Conservation (phyloP, 2,329 filamentous ascomycete species). For the Aspergillus calidoustus region DNA sequence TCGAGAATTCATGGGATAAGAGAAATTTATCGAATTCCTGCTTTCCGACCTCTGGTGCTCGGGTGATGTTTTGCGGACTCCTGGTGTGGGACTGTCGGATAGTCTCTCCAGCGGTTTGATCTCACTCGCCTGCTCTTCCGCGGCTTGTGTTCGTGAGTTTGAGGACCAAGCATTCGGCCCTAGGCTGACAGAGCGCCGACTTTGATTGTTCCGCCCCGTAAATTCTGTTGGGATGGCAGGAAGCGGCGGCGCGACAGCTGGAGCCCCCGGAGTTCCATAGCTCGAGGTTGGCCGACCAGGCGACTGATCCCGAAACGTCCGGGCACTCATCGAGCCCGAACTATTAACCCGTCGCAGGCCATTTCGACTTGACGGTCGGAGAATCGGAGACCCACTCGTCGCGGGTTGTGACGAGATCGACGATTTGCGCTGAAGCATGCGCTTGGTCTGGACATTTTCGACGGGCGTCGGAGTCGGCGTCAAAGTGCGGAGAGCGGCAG, state of each 20-base stretch:
- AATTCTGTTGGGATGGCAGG: conserved; percentile 69
- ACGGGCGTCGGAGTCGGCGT: conserved; percentile 79
- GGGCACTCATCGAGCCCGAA: conserved; percentile 81
- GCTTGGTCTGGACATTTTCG: conserved; percentile 83
- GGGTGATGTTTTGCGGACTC: conserved; percentile 33
- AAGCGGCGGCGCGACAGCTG: conserved; percentile 69
- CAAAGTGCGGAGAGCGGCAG: conserved; percentile 78
- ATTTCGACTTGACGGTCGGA: conserved; percentile 43
- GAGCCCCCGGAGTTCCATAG: conserved; percentile 42
- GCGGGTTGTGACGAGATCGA: conserved; percentile 72
- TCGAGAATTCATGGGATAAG: conserved; percentile 48
- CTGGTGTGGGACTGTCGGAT: conserved; percentile 22
- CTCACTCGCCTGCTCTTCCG: conserved; percentile 44
- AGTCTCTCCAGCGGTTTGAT: conserved; percentile 39
- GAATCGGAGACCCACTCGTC: conserved; percentile 42
- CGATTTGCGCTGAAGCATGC: conserved; percentile 72
- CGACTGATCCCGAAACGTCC: conserved; percentile 82
- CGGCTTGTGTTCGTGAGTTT: conserved; percentile 48
- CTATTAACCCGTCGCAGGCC: conserved; percentile 69
- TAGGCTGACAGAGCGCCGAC: conserved; percentile 55
- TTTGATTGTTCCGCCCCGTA: conserved; percentile 34
- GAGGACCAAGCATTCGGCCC: conserved; percentile 54
- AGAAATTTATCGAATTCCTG: conserved; percentile 54
- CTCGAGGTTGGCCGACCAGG: conserved; percentile 53
- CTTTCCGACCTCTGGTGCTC: conserved; percentile 47